Base-by-base conservation (phyloP, 192 early-diverging fungal species). In the Umbelopsis ramanniana region DNA sequence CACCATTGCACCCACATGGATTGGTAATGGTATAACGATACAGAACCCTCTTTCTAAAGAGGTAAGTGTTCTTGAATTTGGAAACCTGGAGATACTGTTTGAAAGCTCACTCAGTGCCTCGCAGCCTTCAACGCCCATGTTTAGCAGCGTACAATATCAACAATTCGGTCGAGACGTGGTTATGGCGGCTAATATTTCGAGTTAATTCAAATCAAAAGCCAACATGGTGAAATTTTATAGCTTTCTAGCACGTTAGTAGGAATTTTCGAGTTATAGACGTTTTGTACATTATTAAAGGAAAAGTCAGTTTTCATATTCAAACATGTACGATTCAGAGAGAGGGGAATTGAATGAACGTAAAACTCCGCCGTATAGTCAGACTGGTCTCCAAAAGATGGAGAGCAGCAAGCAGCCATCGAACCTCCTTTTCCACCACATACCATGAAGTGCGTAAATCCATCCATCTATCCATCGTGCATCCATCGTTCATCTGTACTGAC, bases 401-500 rank as follows among this genome's bases (percentile, higher is more conserved):
- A 37, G 9, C 29, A 63, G 57, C 17, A 29, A 19, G 26, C 26
- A 63, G 12, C 57, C 57, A 63, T 63, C 33, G 57, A 63, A 63
- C 57, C 37, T 63, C 57, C 57, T 63, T 63, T 63, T 63, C 57
- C 26, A 70, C 48, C 26, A 70, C 50, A 70, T 54, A 54, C 69
- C 69, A 70, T 70, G 69, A 70, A 70, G 69, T 70, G 35, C 48
- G 69, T 70, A 48, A 29, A 52, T 50, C 46, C 23, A 70, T 70
- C 69, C 50, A 52, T 70, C 69, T 46, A 70, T 70, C 47, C 21
- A 50, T 52, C 23, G 10, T n/a, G 35, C 67, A 68, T 68, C 48
- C 67, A 68, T 68, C 48, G 43, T 52, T 45, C 46, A 70, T 54
- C 40, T 22, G 14, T 52, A 50, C 69, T 38, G 46, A 70, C 40